Evolutionary conservation across 495 filamentous ascomycete genomes (phyloP).

Genomic region (Aspergillus olivimuriae): DNA sequence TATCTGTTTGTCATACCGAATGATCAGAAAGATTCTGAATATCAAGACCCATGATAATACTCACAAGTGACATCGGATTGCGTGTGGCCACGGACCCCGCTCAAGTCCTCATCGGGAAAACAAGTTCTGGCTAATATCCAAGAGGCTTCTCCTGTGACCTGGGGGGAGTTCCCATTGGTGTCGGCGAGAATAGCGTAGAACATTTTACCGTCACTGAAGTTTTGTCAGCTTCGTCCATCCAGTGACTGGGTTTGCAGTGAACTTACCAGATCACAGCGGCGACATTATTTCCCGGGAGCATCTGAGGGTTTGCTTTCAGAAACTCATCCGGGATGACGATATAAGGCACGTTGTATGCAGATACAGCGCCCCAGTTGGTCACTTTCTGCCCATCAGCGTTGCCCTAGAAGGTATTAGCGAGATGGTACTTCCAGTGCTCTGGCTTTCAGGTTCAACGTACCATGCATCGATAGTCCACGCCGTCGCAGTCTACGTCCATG

Average conservation of each 20-base stretch:
- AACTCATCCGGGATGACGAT: slow-evolving; percentile 29
- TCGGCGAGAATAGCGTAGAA: slow-evolving; percentile 30
- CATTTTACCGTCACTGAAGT: slow-evolving; percentile 22
- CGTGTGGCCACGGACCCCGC: slow-evolving; percentile 21
- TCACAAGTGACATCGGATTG: slow-evolving; percentile 25
- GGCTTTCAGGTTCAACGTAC: slow-evolving; percentile 4
- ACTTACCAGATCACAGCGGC: slow-evolving; percentile 24
- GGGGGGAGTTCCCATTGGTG: slow-evolving; percentile 20
- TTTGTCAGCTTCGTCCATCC: not conserved
- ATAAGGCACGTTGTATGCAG: slow-evolving; percentile 27
- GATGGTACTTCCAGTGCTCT: not conserved
- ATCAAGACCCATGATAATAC: not conserved
- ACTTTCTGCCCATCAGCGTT: slow-evolving; percentile 21
- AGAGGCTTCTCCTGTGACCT: slow-evolving; percentile 28
- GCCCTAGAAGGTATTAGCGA: slow-evolving; percentile 8
- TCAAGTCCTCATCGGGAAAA: slow-evolving; percentile 24
- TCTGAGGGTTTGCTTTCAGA: slow-evolving; percentile 12
- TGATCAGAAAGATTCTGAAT: not conserved
- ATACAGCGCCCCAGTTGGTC: slow-evolving; percentile 27
- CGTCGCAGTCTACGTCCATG: slow-evolving; percentile 32
- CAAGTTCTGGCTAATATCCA: slow-evolving; percentile 32
- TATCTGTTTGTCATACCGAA: not conserved
- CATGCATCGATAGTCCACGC: slow-evolving; percentile 23
- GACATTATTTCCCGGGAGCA: slow-evolving; percentile 25
- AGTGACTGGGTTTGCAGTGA: too few relatives aligned